These are phyloP conservation scores for Mortierella sp. DNA, from an alignment of 371 early-diverging fungal genomes.

Conservation along the genomic window DNA sequence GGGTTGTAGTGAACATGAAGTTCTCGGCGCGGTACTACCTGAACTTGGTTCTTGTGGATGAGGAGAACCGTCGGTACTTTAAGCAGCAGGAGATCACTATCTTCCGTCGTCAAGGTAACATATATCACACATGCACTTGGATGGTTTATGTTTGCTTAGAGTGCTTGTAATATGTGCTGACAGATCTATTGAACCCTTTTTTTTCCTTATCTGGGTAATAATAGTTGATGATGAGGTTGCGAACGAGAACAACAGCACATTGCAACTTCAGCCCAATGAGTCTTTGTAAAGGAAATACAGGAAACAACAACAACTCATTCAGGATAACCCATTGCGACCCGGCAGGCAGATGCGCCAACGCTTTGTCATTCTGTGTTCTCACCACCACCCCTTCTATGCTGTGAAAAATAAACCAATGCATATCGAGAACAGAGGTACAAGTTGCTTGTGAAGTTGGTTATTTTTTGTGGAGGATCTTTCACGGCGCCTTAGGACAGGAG, in stretches of 20 bases:
- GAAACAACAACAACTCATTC: neutral
- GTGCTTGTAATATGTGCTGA: neutral
- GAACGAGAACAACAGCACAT: slow-evolving; percentile 8
- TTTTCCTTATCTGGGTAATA: neutral
- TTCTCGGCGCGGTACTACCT: slow-evolving; percentile 98
- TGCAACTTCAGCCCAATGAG: neutral
- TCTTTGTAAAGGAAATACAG: neutral
- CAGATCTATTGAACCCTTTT: neutral
- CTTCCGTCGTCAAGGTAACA: slow-evolving; percentile 69
- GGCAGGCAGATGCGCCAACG: neutral
- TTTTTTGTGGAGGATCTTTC: no score
- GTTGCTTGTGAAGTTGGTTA: no score
- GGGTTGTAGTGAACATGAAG: slow-evolving; percentile 88
- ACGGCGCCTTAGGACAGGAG: no score
- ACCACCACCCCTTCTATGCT: neutral
- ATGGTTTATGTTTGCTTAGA: neutral
- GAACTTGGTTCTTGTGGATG: slow-evolving; percentile 96
- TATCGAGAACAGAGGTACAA: neutral
- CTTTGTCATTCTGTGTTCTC: neutral
- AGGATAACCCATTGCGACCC: neutral
- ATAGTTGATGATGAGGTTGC: slow-evolving; percentile 18
- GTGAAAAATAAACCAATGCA: neutral
- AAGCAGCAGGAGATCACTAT: slow-evolving; percentile 97
- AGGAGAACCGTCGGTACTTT: slow-evolving; percentile 97
- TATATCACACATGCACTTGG: no score